Percentiles rank a stretch among this genome's conserved stretches.
Conservation (phyloP, 2,329 filamentous ascomycete species). For the Ascochyta clinopodiicola region DNA sequence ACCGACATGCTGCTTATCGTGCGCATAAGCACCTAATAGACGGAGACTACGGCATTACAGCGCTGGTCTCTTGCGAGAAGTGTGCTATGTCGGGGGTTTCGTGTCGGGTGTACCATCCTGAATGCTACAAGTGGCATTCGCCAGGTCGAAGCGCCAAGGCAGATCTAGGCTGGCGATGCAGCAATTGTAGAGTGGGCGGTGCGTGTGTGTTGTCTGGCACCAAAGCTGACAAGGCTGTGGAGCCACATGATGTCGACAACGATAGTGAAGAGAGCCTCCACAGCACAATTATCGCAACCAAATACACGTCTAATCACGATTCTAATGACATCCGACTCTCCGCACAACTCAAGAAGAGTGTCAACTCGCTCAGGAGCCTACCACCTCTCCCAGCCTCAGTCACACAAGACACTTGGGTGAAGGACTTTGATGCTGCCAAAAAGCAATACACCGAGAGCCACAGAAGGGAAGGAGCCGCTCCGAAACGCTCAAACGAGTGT, state of each 20-base stretch:
- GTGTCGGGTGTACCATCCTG: slow-evolving; percentile 7
- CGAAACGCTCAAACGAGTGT: background rate
- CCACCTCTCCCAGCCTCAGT: background rate
- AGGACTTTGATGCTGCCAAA: background rate
- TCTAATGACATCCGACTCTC: too few relatives aligned
- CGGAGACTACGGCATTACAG: background rate
- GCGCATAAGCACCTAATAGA: too few relatives aligned
- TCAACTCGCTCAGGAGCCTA: background rate
- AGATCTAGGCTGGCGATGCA: background rate
- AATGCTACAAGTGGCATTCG: slow-evolving; percentile 1
- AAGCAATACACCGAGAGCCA: background rate
- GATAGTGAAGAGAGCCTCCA: too few relatives aligned
- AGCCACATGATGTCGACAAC: too few relatives aligned
- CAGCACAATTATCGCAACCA: too few relatives aligned
- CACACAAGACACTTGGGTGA: background rate
- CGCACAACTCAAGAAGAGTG: too few relatives aligned
- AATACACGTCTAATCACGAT: too few relatives aligned
- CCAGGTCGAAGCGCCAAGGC: background rate
- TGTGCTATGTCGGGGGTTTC: background rate
- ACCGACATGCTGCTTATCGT: background rate
- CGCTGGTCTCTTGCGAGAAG: background rate
- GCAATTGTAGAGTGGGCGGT: background rate
- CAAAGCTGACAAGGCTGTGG: background rate
- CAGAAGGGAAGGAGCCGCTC: too few relatives aligned
- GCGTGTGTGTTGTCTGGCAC: background rate